Base-by-base conservation (phyloP, 2,329 filamentous ascomycete genomes). In the Exophiala alcalophila region DNA sequence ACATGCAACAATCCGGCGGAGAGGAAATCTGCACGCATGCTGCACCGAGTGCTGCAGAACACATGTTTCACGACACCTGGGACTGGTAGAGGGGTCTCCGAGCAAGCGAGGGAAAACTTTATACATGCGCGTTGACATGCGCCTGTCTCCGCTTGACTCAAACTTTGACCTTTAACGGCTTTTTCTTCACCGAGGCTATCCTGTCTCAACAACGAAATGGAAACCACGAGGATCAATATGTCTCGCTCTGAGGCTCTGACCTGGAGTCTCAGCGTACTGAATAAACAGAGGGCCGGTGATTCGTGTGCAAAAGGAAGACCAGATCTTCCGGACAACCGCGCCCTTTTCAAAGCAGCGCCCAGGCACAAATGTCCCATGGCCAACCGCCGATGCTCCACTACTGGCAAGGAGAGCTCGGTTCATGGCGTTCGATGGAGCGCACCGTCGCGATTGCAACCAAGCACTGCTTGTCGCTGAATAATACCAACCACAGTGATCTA, bases 101-200 rank as follows among this genome's bases (percentile, higher is more conserved):
- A 15, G 21, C 19, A 34, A 26, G 24, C 27, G 16, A 40, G 26
- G 23, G 25, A 42, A 38, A 37, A 18, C 15, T 19, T 36, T 30
- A n/a, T 23, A 32, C 28, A 24, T 16, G 24, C 34, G 40, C 29
- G 24, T 33, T 34, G 35, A 48, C 45, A 15, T 42, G 35, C 31
- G n/a, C 40, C 23, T 35, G 11, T 30, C 39, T 26, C 45, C 45
- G 36, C 44, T 36, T 43, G 40, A 43, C 34, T 48, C 44, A 43
- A 44, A 32, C 35, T 26, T 29, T 35, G 32, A 29, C 28, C 37
- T 27, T 37, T 32, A 30, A 30, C 19, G 25, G 34, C 9, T n/a
- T 28, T 12, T 26, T 26, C 24, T 30, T 16, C 28, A 20, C n/a
- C 28, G 28, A 25, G 25, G 37, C 20, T n/a, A n/a, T n/a, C n/a